phyloP scores from a whole-genome alignment of 352 stramenopile species.

The Phytopythium vexans region DNA sequence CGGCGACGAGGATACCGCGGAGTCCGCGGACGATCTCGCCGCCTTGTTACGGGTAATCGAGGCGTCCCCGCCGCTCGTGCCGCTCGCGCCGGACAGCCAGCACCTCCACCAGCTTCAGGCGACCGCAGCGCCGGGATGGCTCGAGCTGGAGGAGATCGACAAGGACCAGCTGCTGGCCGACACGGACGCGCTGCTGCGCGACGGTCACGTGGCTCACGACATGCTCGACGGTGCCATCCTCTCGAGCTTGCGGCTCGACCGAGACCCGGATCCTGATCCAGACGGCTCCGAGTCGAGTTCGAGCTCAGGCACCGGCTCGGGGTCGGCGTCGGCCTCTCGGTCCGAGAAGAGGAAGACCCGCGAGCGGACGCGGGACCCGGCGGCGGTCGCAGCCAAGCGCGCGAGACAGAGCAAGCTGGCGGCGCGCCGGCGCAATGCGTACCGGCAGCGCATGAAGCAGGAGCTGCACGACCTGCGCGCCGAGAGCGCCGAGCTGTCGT shows the following conservation, averaged over 20 bases:
- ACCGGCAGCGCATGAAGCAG: slow-evolving; percentile 30
- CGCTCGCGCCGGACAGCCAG: slow-evolving; percentile 5
- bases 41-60: slow-evolving; percentile 6
- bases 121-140: neutral
- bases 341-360: neutral
- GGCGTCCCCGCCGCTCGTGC: slow-evolving; percentile 4
- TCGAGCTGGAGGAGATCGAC: slow-evolving; percentile 1
- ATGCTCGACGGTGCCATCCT: neutral
- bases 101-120: slow-evolving; percentile 6
- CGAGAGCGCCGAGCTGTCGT: slow-evolving; percentile 26
- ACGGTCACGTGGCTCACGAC: neutral
- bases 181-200: slow-evolving; percentile 9
- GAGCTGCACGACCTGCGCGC: slow-evolving; percentile 28
- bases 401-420: slow-evolving; percentile 9
- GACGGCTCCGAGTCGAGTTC: neutral
- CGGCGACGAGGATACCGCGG: slow-evolving; percentile 2
- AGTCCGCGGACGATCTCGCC: neutral
- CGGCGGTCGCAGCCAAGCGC: neutral
- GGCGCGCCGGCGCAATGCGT: slow-evolving; percentile 24
- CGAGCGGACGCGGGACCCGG: neutral
- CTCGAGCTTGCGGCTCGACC: neutral
- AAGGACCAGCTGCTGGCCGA: slow-evolving; percentile 11
- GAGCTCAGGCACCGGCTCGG: neutral
- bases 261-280: neutral
- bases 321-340: neutral